These are phyloP conservation scores for Leishmania tropica DNA, from an alignment of 208 protist species.

Conservation along the genomic window DNA sequence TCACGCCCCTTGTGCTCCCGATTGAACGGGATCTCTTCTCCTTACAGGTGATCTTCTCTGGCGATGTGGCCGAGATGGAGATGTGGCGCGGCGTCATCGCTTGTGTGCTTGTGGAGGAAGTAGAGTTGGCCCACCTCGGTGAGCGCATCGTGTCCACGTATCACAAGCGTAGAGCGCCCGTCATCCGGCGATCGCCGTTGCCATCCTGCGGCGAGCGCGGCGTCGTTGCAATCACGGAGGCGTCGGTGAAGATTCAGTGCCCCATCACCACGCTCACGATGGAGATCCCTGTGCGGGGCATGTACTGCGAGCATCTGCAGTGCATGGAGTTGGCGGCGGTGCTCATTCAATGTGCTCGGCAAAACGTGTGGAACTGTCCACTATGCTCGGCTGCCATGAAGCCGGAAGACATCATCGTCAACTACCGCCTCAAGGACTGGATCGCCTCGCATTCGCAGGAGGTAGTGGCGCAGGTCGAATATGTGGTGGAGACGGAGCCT, in stretches of 20 bases:
- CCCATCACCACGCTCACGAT: conserved; percentile 69
- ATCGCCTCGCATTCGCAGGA: conserved; percentile 41
- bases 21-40: conserved; percentile 44
- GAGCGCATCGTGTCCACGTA: conserved; percentile 53
- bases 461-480: conserved; percentile 47
- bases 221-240: conserved; percentile 54
- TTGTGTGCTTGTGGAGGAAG: conserved; percentile 67
- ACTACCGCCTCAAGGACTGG: conserved; percentile 82
- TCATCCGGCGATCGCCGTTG: neutral
- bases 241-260: conserved; percentile 57
- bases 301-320: conserved; percentile 78
- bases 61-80: conserved; percentile 42
- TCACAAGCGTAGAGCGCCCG: neutral
- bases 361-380: conserved; percentile 88
- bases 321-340: conserved; percentile 79
- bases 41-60: conserved; percentile 58
- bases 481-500: conserved; percentile 50
- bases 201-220: neutral
- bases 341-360: conserved; percentile 57
- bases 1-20: conserved; percentile 52
- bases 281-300: conserved; percentile 60
- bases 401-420: conserved; percentile 62
- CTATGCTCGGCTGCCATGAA: conserved; percentile 65
- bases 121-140: conserved; percentile 36
- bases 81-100: conserved; percentile 77